Conservation (phyloP, 148 eudicot genomes). For the Cornus suecica region DNA sequence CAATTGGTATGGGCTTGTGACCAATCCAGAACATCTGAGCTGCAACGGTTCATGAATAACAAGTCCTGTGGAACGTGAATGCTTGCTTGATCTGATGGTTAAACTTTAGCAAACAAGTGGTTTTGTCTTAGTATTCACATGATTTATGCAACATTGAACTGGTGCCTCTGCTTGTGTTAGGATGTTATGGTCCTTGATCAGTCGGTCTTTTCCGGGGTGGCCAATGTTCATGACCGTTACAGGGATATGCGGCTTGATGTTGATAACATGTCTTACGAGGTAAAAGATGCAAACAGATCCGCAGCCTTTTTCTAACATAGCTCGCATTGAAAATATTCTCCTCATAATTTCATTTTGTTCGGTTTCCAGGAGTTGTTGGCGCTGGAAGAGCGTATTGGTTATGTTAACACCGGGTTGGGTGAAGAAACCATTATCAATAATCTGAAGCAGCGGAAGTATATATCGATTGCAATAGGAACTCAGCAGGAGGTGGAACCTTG, state of each 20-base stretch:
- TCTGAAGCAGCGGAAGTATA: conserved; percentile 60
- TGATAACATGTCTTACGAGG: conserved; percentile 82
- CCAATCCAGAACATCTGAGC: not conserved
- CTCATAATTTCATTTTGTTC: not conserved
- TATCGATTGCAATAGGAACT: conserved; percentile 29
- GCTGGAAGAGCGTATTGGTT: conserved; percentile 86
- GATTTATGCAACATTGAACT: conserved; percentile 6
- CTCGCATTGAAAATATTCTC: not conserved
- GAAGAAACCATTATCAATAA: conserved; percentile 52
- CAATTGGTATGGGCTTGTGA: no score
- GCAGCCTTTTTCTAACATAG: not conserved
- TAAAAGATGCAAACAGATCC: not conserved
- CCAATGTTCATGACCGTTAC: conserved; percentile 77
- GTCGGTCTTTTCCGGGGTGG: conserved; percentile 70
- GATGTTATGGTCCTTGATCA: conserved; percentile 93
- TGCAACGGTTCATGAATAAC: not conserved
- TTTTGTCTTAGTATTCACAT: not conserved
- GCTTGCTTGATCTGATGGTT: not conserved
- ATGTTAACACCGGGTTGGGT: conserved; percentile 75
- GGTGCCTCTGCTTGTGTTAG: conserved; percentile 32
- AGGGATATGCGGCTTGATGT: conserved; percentile 97
- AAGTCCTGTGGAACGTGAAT: not conserved
- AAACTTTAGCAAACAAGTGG: not conserved
- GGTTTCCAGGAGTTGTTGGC: conserved; percentile 74
- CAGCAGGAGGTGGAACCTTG: conserved; percentile 69